Conservation (phyloP, 768 basidiomycete species). For the Mycena kentingensis region DNA sequence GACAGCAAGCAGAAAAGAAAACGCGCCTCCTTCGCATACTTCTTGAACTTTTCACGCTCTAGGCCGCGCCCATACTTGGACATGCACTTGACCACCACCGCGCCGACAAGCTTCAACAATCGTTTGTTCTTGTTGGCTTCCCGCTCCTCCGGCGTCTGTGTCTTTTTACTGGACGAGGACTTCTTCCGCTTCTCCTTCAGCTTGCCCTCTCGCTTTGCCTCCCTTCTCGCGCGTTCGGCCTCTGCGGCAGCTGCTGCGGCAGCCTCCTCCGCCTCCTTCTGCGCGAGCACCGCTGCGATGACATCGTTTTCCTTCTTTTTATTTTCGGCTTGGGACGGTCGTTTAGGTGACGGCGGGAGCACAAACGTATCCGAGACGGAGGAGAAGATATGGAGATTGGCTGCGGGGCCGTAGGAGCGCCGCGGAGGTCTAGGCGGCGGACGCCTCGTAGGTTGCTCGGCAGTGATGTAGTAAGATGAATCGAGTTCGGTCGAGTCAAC, state of each 20-base stretch:
- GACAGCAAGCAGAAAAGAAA: slow-evolving; percentile 3
- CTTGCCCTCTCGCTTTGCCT: slow-evolving; percentile 14
- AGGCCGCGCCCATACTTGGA: slow-evolving; percentile 81
- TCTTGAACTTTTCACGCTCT: slow-evolving; percentile 85
- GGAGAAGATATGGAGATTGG: no score
- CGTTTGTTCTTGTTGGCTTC: slow-evolving; percentile 79
- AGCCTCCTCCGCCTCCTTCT: slow-evolving; percentile 31
- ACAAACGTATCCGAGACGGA: not conserved
- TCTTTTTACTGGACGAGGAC: slow-evolving; percentile 37
- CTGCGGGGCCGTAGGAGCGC: not conserved
- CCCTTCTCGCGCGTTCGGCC: slow-evolving; percentile 28
- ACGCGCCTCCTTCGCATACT: slow-evolving; percentile 89
- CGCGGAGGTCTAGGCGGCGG: not conserved
- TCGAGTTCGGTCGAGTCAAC: slow-evolving; percentile 2
- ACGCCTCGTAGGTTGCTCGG: no score
- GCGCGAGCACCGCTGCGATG: slow-evolving; percentile 26
- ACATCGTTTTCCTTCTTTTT: slow-evolving; percentile 7
- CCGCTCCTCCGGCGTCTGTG: slow-evolving; percentile 55
- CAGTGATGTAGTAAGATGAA: no score
- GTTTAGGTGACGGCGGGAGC: slow-evolving; percentile 8
- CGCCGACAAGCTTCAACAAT: slow-evolving; percentile 79
- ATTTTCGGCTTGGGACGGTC: slow-evolving; percentile 24
- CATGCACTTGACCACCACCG: slow-evolving; percentile 91
- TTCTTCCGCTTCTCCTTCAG: slow-evolving; percentile 38
- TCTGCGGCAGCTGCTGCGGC: slow-evolving; percentile 29